These are phyloP conservation scores for Gardenia jasminoides DNA, from an alignment of 257 asterid genomes.

Conservation along the genomic window DNA sequence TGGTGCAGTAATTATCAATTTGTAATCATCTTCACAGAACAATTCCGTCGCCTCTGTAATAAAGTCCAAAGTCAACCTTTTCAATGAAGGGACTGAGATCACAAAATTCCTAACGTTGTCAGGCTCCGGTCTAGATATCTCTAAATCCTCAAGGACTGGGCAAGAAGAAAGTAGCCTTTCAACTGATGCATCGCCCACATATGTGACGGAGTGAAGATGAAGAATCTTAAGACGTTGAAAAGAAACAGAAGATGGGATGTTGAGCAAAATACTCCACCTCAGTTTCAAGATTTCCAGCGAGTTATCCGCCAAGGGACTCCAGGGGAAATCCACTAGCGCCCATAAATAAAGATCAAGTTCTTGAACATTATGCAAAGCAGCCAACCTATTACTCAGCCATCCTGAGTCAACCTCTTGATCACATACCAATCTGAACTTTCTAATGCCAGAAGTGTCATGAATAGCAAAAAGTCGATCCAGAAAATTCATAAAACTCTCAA, in stretches of 20 bases:
- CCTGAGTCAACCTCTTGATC: neutral
- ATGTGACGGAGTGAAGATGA: neutral
- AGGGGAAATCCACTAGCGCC: neutral
- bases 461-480: neutral
- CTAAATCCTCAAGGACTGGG: slow-evolving; percentile 8
- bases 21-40: neutral
- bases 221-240: slow-evolving; percentile 3
- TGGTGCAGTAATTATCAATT: slow-evolving; percentile 8
- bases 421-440: slow-evolving; percentile 7
- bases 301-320: neutral
- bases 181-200: neutral
- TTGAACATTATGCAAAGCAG: neutral
- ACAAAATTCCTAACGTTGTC: neutral
- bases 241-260: neutral
- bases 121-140: neutral
- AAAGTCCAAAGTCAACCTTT: slow-evolving; percentile 1
- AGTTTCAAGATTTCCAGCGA: slow-evolving; percentile 9
- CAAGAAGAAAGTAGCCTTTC: slow-evolving; percentile 1
- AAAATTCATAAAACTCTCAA: neutral
- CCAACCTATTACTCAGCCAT: neutral
- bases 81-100: slow-evolving; percentile 7
- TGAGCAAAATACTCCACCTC: neutral
- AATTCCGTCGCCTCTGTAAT: neutral
- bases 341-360: neutral
- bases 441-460: neutral